These are phyloP conservation scores for Peniophora sp. DNA, from an alignment of 1,284 basidiomycete genomes.

Conservation along the genomic window DNA sequence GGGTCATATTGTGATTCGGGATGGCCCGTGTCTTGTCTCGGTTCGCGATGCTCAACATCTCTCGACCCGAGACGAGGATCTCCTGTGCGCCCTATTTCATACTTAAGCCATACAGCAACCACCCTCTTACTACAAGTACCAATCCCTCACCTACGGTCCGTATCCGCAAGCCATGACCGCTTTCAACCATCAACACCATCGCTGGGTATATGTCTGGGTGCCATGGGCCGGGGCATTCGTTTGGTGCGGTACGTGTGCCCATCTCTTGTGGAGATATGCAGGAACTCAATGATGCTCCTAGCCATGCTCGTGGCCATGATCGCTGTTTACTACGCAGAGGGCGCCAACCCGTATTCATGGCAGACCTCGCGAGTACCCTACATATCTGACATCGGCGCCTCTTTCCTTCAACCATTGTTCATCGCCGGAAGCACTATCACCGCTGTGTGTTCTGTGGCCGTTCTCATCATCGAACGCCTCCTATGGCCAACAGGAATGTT, in stretches of 20 bases:
- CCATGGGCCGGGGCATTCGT: slow-evolving; percentile 50
- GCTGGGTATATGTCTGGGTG: slow-evolving; percentile 58
- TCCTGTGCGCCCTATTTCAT: too few relatives aligned
- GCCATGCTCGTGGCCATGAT: slow-evolving; percentile 57
- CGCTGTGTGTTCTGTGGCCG: slow-evolving; percentile 50
- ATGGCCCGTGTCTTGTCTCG: too few relatives aligned
- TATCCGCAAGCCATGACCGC: slow-evolving; percentile 12
- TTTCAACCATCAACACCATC: slow-evolving; percentile 25
- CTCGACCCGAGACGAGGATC: too few relatives aligned
- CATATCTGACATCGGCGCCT: slow-evolving; percentile 69
- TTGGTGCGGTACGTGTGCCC: slow-evolving; percentile 44
- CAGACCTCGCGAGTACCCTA: slow-evolving; percentile 53
- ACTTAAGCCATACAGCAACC: too few relatives aligned
- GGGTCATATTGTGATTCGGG: too few relatives aligned
- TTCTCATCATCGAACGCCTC: slow-evolving; percentile 50
- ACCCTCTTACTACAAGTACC: too few relatives aligned
- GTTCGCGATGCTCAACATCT: too few relatives aligned
- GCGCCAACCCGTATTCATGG: slow-evolving; percentile 39
- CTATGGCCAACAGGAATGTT: slow-evolving; percentile 60
- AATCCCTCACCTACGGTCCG: too few relatives aligned
- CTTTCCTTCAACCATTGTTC: slow-evolving; percentile 65
- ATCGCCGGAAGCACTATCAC: slow-evolving; percentile 54
- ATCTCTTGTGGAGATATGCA: too few relatives aligned
- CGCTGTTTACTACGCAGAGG: slow-evolving; percentile 51
- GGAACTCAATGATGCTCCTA: too few relatives aligned